Percentiles rank a stretch among this genome's conserved stretches.
Evolutionary conservation across 805 yeast genomes (phyloP).

Genomic region (Torulaspora quercuum): DNA sequence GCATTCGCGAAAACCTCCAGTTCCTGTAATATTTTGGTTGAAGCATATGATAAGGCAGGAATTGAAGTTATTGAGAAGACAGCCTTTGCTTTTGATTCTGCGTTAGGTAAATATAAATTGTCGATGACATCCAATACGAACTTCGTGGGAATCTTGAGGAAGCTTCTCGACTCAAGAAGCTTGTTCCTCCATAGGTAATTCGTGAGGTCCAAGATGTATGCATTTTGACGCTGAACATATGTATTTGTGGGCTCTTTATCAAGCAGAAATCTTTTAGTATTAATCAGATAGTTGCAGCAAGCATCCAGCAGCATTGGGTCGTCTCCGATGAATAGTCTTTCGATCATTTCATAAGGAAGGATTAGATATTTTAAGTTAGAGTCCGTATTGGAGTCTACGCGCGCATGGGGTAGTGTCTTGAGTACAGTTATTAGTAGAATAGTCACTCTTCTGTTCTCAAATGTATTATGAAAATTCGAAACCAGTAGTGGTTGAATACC

Average conservation of each 20-base stretch:
- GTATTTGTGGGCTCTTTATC: constrained; percentile 15
- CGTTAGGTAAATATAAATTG: constrained; percentile 15
- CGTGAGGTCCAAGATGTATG: constrained; percentile 28
- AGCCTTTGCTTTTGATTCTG: constrained; percentile 14
- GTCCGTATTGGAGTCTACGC: constrained; percentile 2
- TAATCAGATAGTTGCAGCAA: constrained; percentile 25
- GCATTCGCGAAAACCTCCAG: constrained; percentile 14
- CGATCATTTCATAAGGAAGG: constrained; percentile 16
- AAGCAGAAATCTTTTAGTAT: constrained; percentile 15
- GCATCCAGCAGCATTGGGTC: constrained; percentile 27
- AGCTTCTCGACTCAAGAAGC: constrained; percentile 15
- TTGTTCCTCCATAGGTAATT: constrained; percentile 35
- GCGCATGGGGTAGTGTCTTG: constrained; percentile 8
- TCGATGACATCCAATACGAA: constrained; percentile 20
- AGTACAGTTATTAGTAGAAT: constrained; percentile 14
- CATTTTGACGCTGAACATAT: constrained; percentile 25
- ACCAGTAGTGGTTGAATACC: constrained; percentile 19
- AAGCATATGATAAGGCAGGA: constrained; percentile 25
- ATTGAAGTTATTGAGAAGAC: constrained; percentile 27
- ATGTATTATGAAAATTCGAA: constrained; percentile 10
- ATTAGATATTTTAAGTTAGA: constrained; percentile 16
- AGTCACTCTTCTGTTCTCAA: constrained; percentile 19
- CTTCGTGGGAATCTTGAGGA: constrained; percentile 26
- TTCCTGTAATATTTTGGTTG: constrained; percentile 10
- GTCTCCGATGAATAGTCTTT: constrained; percentile 21